A percentile compares a stretch with the other conserved stretches of the same genome.
Conservation (phyloP, 2,329 filamentous ascomycete species). For the Byssothecium circinans region DNA sequence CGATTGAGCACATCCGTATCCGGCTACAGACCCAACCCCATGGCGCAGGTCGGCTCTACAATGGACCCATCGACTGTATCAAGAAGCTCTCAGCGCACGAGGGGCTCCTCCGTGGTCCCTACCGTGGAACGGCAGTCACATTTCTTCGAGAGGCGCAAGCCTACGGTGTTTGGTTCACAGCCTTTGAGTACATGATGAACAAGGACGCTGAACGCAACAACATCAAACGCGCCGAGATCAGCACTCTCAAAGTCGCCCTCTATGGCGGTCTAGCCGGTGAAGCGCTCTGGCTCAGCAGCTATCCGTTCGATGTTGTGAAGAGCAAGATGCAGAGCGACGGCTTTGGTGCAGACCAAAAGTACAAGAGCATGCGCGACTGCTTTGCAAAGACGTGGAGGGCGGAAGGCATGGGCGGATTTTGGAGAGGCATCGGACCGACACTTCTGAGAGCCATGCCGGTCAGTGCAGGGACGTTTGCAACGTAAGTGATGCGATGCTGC, state of each 20-base stretch:
- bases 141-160: conserved; percentile 87
- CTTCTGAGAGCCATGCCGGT: conserved; percentile 95
- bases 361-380: conserved; percentile 82
- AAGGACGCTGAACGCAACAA: conserved; percentile 76
- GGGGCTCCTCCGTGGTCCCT: conserved; percentile 73
- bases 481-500: conserved; percentile 47
- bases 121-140: conserved; percentile 85
- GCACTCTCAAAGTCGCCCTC: conserved; percentile 80
- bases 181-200: conserved; percentile 97
- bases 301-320: conserved; percentile 97
- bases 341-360: conserved; percentile 72
- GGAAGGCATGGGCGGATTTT: conserved; percentile 84
- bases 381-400: conserved; percentile 77
- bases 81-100: conserved; percentile 73
- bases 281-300: conserved; percentile 88
- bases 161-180: conserved; percentile 92
- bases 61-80: conserved; percentile 86
- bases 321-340: conserved; percentile 99
- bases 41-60: conserved; percentile 75
- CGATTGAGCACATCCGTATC: conserved; percentile 97
- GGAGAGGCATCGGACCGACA: conserved; percentile 91
- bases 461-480: conserved; percentile 94
- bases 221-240: conserved; percentile 74
- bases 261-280: conserved; percentile 95
- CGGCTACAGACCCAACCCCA: conserved; percentile 95